A percentile compares a stretch with the other conserved stretches of the same genome.
Conservation (phyloP, 495 filamentous ascomycete genomes). For the Lentithecium fluviatile region DNA sequence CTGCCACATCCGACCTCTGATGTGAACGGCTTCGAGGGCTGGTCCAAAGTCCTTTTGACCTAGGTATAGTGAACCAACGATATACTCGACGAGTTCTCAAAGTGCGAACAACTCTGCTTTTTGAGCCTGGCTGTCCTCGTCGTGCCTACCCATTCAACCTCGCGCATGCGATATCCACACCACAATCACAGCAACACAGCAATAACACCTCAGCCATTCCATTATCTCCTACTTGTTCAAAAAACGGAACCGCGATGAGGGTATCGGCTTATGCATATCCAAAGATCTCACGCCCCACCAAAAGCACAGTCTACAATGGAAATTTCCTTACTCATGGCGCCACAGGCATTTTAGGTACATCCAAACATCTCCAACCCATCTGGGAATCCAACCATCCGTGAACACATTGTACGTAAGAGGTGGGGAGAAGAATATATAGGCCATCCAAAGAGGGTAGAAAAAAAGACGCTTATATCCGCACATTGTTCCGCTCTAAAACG, state of each 20-base stretch:
- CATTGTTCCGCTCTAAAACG: constrained; percentile 1
- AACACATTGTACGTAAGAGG: constrained; percentile 1
- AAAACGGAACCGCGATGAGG: constrained; percentile 27
- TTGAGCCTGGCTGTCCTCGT: too few species aligned
- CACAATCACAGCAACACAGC: background rate
- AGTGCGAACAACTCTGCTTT: too few species aligned
- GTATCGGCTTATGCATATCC: constrained; percentile 27
- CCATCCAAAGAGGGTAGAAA: constrained; percentile 1
- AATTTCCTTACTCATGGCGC: background rate
- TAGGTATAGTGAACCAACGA: too few species aligned
- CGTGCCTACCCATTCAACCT: too few species aligned
- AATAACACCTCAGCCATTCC: background rate
- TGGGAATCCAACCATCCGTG: background rate
- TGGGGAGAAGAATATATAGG: background rate
- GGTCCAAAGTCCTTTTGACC: too few species aligned
- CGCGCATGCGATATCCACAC: too few species aligned
- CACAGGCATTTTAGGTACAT: constrained; percentile 26
- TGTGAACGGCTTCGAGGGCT: background rate
- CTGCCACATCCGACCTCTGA: background rate
- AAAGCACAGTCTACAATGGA: background rate
- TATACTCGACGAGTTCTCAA: too few species aligned
- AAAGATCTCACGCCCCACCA: constrained; percentile 2
- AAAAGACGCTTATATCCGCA: constrained; percentile 4
- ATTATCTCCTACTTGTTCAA: background rate
- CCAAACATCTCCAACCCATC: background rate